A percentile compares a stretch with the other conserved stretches of the same genome.
Conservation (phyloP, 1,139 yeast genomes). For the Barnettozyma hawaiiensis region DNA sequence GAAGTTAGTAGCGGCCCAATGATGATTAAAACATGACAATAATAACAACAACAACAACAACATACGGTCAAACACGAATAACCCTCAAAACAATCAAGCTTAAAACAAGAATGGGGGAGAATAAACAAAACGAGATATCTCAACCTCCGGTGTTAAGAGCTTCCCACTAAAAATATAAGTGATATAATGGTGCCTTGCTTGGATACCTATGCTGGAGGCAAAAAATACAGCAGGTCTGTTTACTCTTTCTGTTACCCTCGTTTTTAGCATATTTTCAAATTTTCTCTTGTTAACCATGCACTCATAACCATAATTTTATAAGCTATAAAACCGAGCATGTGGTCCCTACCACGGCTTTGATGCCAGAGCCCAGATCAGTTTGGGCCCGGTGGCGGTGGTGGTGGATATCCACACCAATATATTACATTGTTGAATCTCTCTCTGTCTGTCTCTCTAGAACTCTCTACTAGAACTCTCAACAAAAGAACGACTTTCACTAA, state of each 20-base stretch:
- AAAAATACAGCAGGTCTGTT: not conserved
- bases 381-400: too few relatives aligned
- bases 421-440: too few relatives aligned
- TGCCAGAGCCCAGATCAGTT: too few relatives aligned
- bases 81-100: not conserved
- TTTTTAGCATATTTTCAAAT: slow-evolving; percentile 1
- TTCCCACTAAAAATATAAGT: not conserved
- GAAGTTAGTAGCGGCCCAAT: not conserved
- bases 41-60: too few relatives aligned
- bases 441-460: too few relatives aligned
- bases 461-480: too few relatives aligned
- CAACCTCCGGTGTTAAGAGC: not conserved
- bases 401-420: too few relatives aligned
- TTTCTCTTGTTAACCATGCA: not conserved
- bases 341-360: not conserved
- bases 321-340: too few relatives aligned
- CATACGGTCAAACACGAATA: not conserved
- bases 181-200: not conserved
- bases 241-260: not conserved
- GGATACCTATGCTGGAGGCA: not conserved
- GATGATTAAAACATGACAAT: not conserved
- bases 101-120: too few relatives aligned
- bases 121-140: too few relatives aligned
- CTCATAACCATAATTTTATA: slow-evolving; percentile 1
- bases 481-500: too few relatives aligned